These are phyloP conservation scores for Suillus discolor DNA, from an alignment of 768 basidiomycete genomes.

Conservation along the genomic window DNA sequence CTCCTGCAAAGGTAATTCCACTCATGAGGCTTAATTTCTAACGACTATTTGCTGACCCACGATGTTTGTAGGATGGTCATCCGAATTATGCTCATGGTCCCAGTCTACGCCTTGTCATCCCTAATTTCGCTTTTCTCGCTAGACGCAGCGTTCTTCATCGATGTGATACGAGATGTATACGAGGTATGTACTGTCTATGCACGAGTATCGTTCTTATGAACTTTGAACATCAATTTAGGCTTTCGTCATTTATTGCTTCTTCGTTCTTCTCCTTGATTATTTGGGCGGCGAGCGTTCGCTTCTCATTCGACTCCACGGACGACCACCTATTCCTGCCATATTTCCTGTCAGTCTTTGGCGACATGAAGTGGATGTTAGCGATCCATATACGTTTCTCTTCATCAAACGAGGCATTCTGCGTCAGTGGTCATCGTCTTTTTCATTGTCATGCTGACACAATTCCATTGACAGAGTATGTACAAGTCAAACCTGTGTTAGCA, in stretches of 20 bases:
- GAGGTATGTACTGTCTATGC: slow-evolving; percentile 60
- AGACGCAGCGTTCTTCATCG: slow-evolving; percentile 95
- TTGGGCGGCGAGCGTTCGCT: slow-evolving; percentile 93
- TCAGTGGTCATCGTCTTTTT: slow-evolving; percentile 34
- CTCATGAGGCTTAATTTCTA: neutral
- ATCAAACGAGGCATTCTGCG: slow-evolving; percentile 95
- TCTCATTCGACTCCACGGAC: slow-evolving; percentile 88
- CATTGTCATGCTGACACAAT: slow-evolving; percentile 5
- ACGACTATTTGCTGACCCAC: neutral
- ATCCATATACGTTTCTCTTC: slow-evolving; percentile 92
- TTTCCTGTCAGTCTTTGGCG: slow-evolving; percentile 87
- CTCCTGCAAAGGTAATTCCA: slow-evolving; percentile 65
- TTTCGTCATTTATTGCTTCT: slow-evolving; percentile 94
- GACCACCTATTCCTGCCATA: slow-evolving; percentile 83
- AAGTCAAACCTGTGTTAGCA: slow-evolving; percentile 91
- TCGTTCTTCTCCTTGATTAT: slow-evolving; percentile 77
- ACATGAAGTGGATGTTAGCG: slow-evolving; percentile 87
- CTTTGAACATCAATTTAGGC: slow-evolving; percentile 49
- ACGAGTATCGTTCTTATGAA: neutral
- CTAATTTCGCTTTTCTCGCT: slow-evolving; percentile 92
- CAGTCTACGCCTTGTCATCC: slow-evolving; percentile 88
- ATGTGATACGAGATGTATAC: slow-evolving; percentile 92
- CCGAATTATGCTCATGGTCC: slow-evolving; percentile 97
- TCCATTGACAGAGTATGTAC: slow-evolving; percentile 83
- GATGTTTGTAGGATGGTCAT: slow-evolving; percentile 71